These are phyloP conservation scores for Cutaneotrichosporon cutaneum DNA, from an alignment of 1,284 basidiomycete genomes.

Conservation along the genomic window DNA sequence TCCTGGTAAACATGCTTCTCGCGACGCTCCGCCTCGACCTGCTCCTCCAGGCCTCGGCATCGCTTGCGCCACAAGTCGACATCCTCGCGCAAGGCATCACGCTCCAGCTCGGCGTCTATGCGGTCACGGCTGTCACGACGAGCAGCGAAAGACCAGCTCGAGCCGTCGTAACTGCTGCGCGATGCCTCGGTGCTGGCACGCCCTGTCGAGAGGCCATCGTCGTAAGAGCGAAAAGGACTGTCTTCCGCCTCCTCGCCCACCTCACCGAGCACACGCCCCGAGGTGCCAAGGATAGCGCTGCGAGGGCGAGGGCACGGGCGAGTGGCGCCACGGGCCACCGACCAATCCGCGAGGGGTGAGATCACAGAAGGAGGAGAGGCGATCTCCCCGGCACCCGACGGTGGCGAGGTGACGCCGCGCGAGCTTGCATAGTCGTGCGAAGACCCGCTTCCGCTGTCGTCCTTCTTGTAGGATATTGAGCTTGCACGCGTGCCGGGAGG, in stretches of 20 bases:
- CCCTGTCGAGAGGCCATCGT: slow-evolving; percentile 10
- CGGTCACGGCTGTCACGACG: slow-evolving; percentile 24
- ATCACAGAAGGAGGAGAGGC: slow-evolving; percentile 11
- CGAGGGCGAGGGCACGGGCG: slow-evolving; percentile 44
- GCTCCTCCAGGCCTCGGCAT: slow-evolving; percentile 40
- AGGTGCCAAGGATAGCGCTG: slow-evolving; percentile 27
- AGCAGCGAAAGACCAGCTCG: background rate
- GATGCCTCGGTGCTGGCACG: slow-evolving; percentile 23
- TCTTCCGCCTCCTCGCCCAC: slow-evolving; percentile 44
- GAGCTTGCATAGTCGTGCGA: slow-evolving; percentile 24
- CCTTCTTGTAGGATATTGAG: slow-evolving; percentile 47
- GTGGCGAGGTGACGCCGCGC: slow-evolving; percentile 24
- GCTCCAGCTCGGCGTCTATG: slow-evolving; percentile 47
- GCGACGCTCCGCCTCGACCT: slow-evolving; percentile 39
- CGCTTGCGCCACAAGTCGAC: slow-evolving; percentile 44
- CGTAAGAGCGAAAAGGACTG: slow-evolving; percentile 11
- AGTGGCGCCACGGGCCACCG: slow-evolving; percentile 7
- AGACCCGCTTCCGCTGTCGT: slow-evolving; percentile 27
- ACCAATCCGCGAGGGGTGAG: slow-evolving; percentile 27
- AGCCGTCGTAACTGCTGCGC: slow-evolving; percentile 25
- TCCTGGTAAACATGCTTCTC: slow-evolving; percentile 38
- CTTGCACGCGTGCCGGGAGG: slow-evolving; percentile 27
- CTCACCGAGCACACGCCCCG: slow-evolving; percentile 41
- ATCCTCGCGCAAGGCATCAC: slow-evolving; percentile 45
- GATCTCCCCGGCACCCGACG: slow-evolving; percentile 4